Percentiles rank a stretch among this genome's conserved stretches.
These are phyloP conservation scores for Schwanniomyces vanrijiae DNA, from an alignment of 805 yeast species.

Conservation along the genomic window DNA sequence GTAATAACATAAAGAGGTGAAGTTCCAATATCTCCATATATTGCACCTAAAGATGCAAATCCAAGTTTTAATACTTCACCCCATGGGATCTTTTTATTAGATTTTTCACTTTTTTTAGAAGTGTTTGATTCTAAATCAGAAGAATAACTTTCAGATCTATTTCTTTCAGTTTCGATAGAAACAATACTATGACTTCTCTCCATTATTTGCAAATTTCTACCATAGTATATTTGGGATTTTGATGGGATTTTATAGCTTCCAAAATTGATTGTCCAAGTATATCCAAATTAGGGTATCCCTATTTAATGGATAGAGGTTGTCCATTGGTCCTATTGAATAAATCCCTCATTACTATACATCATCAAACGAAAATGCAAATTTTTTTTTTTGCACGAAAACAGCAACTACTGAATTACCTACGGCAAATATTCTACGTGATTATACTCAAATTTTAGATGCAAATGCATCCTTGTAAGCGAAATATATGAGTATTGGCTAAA, in stretches of 20 bases:
- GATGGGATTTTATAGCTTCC: background rate
- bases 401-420: background rate
- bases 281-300: background rate
- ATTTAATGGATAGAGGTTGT: background rate
- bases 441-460: too few relatives aligned
- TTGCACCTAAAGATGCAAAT: conserved; percentile 57
- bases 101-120: background rate
- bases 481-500: too few relatives aligned
- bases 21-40: conserved; percentile 64
- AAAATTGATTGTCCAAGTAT: too few relatives aligned
- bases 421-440: background rate
- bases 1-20: conserved; percentile 55
- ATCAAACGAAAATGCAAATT: background rate
- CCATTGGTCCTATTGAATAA: background rate
- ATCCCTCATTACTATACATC: background rate
- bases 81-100: conserved; percentile 9
- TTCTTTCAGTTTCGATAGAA: background rate
- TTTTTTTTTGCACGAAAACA: background rate
- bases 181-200: background rate
- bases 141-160: conserved; percentile 1
- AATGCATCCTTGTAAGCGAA: too few relatives aligned
- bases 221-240: background rate
- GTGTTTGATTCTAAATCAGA: conserved; percentile 6
- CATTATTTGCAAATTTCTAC: background rate
- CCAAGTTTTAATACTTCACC: conserved; percentile 26